Evolutionary conservation across 441 rosid genomes (phyloP).

Genomic region (Iberis amara): DNA sequence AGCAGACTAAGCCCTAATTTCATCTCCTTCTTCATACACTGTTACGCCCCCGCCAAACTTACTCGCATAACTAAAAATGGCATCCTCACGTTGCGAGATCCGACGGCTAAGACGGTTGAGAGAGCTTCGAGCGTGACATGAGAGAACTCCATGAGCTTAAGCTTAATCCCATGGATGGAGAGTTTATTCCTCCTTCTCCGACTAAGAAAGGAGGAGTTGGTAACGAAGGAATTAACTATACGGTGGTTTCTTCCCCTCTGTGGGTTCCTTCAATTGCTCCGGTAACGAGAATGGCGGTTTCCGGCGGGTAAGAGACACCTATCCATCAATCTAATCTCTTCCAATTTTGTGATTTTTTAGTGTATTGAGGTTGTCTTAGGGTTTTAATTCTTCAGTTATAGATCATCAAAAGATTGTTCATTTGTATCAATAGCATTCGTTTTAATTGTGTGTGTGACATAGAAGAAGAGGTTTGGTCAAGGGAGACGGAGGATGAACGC

Average conservation of each 20-base stretch:
- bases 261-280: slow-evolving; percentile 12
- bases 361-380: background rate
- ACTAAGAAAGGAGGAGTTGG: slow-evolving; percentile 22
- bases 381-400: background rate
- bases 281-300: slow-evolving; percentile 30
- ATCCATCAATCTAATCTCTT: background rate
- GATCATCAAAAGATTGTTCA: slow-evolving; percentile 5
- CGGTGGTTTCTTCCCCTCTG: slow-evolving; percentile 36
- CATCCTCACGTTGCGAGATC: slow-evolving; percentile 35
- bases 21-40: too few species aligned
- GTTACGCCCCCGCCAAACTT: too few species aligned
- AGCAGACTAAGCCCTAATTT: too few species aligned
- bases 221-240: slow-evolving; percentile 24
- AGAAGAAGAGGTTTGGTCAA: slow-evolving; percentile 63
- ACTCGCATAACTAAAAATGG: too few species aligned
- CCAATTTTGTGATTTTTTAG: background rate
- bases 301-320: slow-evolving; percentile 40
- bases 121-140: slow-evolving; percentile 49
- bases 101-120: slow-evolving; percentile 37
- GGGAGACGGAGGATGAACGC: slow-evolving; percentile 58
- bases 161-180: slow-evolving; percentile 86
- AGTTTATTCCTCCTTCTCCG: slow-evolving; percentile 77
- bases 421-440: background rate
- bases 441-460: slow-evolving; percentile 8
- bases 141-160: slow-evolving; percentile 79